Base-by-base conservation (phyloP, 2,329 filamentous ascomycete species). In the Dothideomycetes sp. region DNA sequence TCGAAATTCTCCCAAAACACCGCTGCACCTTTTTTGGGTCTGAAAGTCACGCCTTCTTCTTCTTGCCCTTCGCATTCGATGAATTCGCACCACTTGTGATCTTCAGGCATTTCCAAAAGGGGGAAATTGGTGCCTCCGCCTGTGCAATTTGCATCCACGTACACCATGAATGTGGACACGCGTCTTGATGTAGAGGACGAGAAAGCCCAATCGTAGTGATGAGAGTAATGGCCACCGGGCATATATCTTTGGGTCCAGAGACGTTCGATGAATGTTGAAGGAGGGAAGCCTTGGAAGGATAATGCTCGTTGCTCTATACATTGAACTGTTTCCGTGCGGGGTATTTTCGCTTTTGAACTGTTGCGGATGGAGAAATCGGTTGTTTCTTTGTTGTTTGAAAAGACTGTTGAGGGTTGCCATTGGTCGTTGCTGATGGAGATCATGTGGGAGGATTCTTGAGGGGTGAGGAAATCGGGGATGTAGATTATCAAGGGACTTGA, bases 41-140 rank as follows among this genome's bases (percentile, higher is more conserved):
- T 73, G 51, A 80, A 79, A 1, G 70, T 75, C 1, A 78, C 62
- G 0, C 74, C 75, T 20, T 61, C 52, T 8, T 41, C 47, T 35
- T 48, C 47, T 9, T 49, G 51, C 22, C 46, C 48, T 40, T 59
- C 59, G 50, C 73, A 78, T 41, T 77, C 72, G 17, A 79, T 50
- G 48, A 76, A 77, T 38, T 64, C 57, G 56, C 74, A 78, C 76
- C 75, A 80, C 39, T 58, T 56, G 24, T 55, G 49, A 16, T 61
- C 64, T 12, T 43, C 41, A 23, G 70, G 69, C 56, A 53, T 64
- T 25, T 51, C 49, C 13, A 79, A 45, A 2, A 69, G 58, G 4
- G 75, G 75, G 42, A 80, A 80, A 49, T 77, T 69, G 16, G 76
- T 80, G 3, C 74, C 76, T 2, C 76, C 76, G 1, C 76, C 76